A percentile compares a stretch with the other conserved stretches of the same genome.
Evolutionary conservation across 345 rosid species (phyloP).

Genomic region (Eucalyptus curtisii): DNA sequence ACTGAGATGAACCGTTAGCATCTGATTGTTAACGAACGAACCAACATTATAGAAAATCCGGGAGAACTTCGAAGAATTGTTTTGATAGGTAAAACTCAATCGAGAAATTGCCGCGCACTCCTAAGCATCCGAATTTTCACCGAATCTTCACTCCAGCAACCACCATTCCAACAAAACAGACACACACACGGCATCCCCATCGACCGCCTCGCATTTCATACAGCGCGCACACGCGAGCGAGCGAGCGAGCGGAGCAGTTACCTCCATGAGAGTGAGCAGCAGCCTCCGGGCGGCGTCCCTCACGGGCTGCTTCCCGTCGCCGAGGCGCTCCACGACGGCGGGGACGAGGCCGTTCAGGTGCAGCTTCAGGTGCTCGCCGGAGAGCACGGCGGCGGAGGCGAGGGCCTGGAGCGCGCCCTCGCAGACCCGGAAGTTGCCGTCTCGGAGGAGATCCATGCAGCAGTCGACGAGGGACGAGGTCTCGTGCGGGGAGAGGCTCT

Average conservation of each 20-base stretch:
- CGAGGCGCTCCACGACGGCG: conserved; percentile 86
- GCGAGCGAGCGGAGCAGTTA: neutral
- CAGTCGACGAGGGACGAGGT: conserved; percentile 79
- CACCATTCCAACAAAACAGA: neutral
- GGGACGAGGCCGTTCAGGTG: conserved; percentile 92
- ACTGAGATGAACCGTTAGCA: neutral
- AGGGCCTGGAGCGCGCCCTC: conserved; percentile 95
- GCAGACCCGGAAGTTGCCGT: conserved; percentile 82
- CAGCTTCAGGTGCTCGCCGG: conserved; percentile 89
- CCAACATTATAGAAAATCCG: neutral
- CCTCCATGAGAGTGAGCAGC: conserved; percentile 98
- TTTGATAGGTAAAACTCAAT: neutral
- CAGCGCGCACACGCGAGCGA: neutral
- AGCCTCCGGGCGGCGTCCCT: conserved; percentile 94
- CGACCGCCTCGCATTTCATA: neutral
- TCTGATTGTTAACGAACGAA: neutral
- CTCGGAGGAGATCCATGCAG: conserved; percentile 94
- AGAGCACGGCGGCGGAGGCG: conserved; percentile 94
- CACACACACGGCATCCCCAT: neutral
- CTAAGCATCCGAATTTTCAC: neutral
- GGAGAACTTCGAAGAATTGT: neutral
- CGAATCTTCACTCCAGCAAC: neutral
- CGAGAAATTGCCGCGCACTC: neutral
- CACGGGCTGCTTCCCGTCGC: conserved; percentile 91
- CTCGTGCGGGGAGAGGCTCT: conserved; percentile 62